Conservation (phyloP, 2,329 filamentous ascomycete genomes). For the Penicillium frequentans region DNA sequence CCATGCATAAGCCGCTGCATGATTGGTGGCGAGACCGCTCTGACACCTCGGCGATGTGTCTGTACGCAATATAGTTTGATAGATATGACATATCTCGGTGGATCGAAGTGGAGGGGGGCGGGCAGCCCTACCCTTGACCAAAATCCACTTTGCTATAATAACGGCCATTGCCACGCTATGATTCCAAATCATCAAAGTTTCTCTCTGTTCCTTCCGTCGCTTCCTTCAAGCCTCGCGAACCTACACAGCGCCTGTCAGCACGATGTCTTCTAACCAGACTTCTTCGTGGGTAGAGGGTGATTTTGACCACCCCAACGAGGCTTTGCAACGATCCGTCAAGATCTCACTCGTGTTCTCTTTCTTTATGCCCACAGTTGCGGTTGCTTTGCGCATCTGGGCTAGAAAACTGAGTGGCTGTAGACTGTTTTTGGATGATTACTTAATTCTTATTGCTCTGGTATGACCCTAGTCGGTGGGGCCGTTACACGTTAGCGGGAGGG, state of each 20-base stretch:
- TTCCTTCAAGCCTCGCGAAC: conserved; percentile 3
- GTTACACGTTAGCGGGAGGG: too few relatives aligned
- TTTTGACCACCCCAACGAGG: conserved; percentile 27
- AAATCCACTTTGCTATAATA: conserved; percentile 6
- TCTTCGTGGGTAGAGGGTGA: conserved; percentile 18
- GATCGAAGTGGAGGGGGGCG: neutral
- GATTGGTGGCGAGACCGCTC: conserved; percentile 1
- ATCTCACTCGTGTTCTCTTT: conserved; percentile 29
- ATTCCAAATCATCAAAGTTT: conserved; percentile 29
- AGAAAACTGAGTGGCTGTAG: conserved; percentile 24
- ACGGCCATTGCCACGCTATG: neutral
- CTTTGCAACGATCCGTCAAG: conserved; percentile 22
- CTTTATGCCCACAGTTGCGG: conserved; percentile 24
- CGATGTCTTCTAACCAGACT: conserved; percentile 20
- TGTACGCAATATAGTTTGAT: neutral
- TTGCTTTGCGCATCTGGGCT: conserved; percentile 27
- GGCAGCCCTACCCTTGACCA: neutral
- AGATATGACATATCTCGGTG: conserved; percentile 16
- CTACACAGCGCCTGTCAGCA: neutral
- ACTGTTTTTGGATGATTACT: conserved; percentile 31
- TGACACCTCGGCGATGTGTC: conserved; percentile 2
- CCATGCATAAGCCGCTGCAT: neutral
- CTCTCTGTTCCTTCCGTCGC: conserved; percentile 5
- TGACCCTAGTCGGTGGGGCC: neutral
- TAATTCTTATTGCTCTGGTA: conserved; percentile 31